Percentiles rank a stretch among this genome's conserved stretches.
phyloP scores from a whole-genome alignment of 192 early-diverging fungal genomes.

The Tieghemiomyces parasiticus region DNA sequence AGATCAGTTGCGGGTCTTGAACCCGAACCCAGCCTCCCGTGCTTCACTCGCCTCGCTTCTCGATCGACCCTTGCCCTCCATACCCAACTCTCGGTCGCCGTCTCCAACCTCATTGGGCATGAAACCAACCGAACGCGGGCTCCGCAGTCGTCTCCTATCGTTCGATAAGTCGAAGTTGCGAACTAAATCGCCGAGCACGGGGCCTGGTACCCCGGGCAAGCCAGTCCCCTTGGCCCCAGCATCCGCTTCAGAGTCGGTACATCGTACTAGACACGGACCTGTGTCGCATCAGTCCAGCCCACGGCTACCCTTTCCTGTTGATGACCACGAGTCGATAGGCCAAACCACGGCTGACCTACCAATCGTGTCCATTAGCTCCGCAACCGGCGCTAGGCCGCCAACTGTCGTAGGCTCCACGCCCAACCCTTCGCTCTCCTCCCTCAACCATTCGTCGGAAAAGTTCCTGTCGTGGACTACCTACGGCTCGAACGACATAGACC shows the following conservation, averaged over 20 bases:
- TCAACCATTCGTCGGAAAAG: no score
- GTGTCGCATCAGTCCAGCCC: background rate
- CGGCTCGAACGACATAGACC: background rate
- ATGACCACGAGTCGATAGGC: background rate
- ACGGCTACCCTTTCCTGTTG: background rate
- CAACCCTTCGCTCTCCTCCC: background rate
- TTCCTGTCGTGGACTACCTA: background rate
- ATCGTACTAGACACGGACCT: background rate
- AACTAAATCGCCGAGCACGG: no score
- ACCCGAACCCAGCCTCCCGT: background rate
- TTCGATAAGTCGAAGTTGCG: background rate
- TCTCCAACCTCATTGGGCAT: background rate
- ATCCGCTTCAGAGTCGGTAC: background rate
- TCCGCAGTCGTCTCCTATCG: background rate
- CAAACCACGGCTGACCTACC: background rate
- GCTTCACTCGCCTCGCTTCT: no score
- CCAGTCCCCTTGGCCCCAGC: no score
- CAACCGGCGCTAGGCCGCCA: background rate
- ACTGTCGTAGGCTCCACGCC: background rate
- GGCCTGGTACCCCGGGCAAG: no score
- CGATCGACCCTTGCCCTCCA: background rate
- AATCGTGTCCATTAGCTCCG: background rate
- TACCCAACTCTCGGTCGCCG: background rate
- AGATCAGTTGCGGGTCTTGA: background rate
- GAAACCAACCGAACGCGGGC: background rate